Conservation (phyloP, 345 rosid species). For the Citrus inodora region DNA sequence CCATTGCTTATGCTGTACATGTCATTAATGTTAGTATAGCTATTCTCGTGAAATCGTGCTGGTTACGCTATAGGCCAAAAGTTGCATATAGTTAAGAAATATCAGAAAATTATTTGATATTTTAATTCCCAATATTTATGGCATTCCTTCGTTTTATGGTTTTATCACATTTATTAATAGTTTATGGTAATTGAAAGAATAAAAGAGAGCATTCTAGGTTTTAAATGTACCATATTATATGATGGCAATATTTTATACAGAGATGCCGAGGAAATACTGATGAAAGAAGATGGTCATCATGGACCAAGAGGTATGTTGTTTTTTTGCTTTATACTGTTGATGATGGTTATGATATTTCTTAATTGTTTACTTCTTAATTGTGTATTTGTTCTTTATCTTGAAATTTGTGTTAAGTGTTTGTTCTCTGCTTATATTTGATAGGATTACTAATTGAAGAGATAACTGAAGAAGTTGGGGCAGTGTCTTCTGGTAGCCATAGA, state of each 20-base stretch:
- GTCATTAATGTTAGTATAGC: neutral
- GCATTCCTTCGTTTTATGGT: neutral
- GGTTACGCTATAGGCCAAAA: neutral
- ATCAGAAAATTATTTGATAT: neutral
- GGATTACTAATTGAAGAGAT: constrained; percentile 76
- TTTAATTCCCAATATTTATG: neutral
- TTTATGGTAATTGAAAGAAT: neutral
- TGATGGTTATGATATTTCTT: constrained; percentile 2
- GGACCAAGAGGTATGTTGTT: constrained; percentile 44
- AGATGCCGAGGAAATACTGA: constrained; percentile 54
- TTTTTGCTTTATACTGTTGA: neutral
- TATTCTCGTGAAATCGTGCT: neutral
- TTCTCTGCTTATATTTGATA: constrained; percentile 20
- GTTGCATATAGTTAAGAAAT: neutral
- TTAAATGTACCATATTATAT: constrained; percentile 6
- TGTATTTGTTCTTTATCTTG: neutral
- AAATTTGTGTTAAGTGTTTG: neutral
- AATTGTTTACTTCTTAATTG: neutral
- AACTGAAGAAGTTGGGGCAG: constrained; percentile 48
- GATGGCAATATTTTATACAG: constrained; percentile 28
- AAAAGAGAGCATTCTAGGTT: neutral
- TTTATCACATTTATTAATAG: neutral
- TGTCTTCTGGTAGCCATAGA: constrained; percentile 33
- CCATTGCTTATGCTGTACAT: neutral
- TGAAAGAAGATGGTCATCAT: constrained; percentile 47